A percentile compares a stretch with the other conserved stretches of the same genome.
Conservation (phyloP, 2,329 filamentous ascomycete genomes). For the Chalaropsis ovoidea region DNA sequence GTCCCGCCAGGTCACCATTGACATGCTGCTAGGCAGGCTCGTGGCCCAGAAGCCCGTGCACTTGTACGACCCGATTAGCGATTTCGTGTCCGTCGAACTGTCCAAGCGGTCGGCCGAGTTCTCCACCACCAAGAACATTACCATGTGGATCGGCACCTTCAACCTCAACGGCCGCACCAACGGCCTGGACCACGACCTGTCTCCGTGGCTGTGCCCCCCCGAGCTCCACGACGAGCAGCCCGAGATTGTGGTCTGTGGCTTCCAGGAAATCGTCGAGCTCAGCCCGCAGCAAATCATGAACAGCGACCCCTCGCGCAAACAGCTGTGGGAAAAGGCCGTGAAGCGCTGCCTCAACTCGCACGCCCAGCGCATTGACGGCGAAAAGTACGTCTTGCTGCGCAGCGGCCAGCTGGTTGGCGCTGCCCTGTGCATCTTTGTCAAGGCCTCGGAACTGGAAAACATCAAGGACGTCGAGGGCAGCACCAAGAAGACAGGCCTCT, state of each 20-base stretch:
- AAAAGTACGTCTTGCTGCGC: constrained; percentile 78
- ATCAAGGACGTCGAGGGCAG: constrained; percentile 97
- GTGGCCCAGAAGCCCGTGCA: constrained; percentile 76
- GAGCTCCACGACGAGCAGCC: constrained; percentile 52
- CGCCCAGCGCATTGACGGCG: constrained; percentile 52
- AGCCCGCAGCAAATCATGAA: constrained; percentile 99
- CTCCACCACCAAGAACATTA: constrained; percentile 61
- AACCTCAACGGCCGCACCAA: constrained; percentile 84
- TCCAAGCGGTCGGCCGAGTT: constrained; percentile 59
- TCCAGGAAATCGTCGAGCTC: constrained; percentile 96
- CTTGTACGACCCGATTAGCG: constrained; percentile 88
- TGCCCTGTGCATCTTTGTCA: constrained; percentile 84
- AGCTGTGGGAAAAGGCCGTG: constrained; percentile 78
- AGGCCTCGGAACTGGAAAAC: constrained; percentile 59
- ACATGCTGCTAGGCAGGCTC: constrained; percentile 76
- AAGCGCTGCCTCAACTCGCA: constrained; percentile 64
- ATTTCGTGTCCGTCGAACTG: constrained; percentile 73
- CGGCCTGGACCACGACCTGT: constrained; percentile 68
- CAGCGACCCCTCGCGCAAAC: constrained; percentile 77
- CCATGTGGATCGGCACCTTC: constrained; percentile 76
- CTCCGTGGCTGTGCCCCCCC: constrained; percentile 71
- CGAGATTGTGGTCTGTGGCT: constrained; percentile 80
- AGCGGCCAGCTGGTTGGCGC: constrained; percentile 93
- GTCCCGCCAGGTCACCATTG: constrained; percentile 84
- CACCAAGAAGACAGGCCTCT: constrained; percentile 89